phyloP scores from a whole-genome alignment of 305 asterid species.

The Fraxinus albicans region DNA sequence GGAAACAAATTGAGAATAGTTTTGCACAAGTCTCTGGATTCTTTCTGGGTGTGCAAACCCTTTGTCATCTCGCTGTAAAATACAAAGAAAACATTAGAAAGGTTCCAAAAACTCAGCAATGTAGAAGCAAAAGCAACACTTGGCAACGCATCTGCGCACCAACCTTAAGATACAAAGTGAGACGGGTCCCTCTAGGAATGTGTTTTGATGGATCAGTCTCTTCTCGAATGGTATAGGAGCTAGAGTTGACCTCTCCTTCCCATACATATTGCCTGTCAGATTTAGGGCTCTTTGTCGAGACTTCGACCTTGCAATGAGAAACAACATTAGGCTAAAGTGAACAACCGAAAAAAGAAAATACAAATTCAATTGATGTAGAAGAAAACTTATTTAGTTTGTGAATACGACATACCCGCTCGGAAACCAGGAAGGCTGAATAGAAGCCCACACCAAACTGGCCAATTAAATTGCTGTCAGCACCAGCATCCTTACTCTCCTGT shows the following conservation, averaged over 20 bases:
- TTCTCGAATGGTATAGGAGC: constrained; percentile 85
- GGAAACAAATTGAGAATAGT: constrained; percentile 90
- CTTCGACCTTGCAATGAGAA: constrained; percentile 69
- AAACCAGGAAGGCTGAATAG: constrained; percentile 93
- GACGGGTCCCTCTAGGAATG: constrained; percentile 90
- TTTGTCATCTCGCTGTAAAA: constrained; percentile 80
- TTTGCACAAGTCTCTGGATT: constrained; percentile 84
- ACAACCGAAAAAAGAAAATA: neutral
- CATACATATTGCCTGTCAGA: constrained; percentile 95
- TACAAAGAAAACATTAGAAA: constrained; percentile 20
- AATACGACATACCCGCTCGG: constrained; percentile 63
- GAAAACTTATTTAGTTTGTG: neutral
- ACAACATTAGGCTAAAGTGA: neutral
- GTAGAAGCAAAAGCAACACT: neutral
- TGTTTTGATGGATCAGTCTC: constrained; percentile 92
- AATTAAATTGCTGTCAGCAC: constrained; percentile 87
- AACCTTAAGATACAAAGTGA: constrained; percentile 88
- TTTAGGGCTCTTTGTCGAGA: constrained; percentile 94
- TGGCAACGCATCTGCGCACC: constrained; percentile 8
- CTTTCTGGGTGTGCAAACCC: constrained; percentile 94
- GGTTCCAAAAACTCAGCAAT: constrained; percentile 9
- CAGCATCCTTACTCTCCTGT: constrained; percentile 94
- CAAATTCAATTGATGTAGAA: neutral
- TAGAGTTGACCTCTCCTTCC: constrained; percentile 95
- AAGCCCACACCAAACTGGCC: constrained; percentile 99